Evolutionary conservation across 225 moss, liverwort and hornwort genomes (phyloP).

Genomic region (Asterella californica): DNA sequence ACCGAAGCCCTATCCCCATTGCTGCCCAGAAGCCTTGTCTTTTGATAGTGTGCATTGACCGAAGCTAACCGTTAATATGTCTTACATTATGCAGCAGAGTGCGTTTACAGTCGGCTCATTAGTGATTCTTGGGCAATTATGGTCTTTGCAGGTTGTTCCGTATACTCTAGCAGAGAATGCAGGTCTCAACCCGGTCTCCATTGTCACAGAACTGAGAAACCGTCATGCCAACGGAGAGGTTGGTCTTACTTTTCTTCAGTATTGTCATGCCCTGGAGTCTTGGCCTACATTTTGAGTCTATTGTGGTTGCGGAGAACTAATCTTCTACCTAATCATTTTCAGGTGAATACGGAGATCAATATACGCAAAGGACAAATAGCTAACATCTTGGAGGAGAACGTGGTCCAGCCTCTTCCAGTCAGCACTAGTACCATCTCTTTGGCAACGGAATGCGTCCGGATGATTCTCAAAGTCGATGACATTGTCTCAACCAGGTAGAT

Average conservation of each 20-base stretch:
- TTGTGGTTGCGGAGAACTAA: background rate
- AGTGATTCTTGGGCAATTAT: background rate
- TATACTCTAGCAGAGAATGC: conserved; percentile 95
- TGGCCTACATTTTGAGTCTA: background rate
- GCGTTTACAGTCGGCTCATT: too few species aligned
- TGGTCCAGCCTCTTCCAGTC: conserved; percentile 89
- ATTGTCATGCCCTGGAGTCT: background rate
- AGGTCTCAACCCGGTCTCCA: conserved; percentile 85
- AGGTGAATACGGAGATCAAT: conserved; percentile 87
- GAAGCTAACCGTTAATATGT: too few species aligned
- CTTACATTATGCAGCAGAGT: too few species aligned
- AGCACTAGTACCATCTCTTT: conserved; percentile 91
- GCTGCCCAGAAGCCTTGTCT: too few species aligned
- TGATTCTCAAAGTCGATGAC: conserved; percentile 98
- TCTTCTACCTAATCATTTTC: conserved; percentile 13
- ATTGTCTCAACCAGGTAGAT: conserved; percentile 79
- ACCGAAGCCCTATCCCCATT: too few species aligned
- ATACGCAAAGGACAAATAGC: conserved; percentile 95
- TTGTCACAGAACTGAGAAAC: conserved; percentile 89
- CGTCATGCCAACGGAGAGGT: conserved; percentile 97
- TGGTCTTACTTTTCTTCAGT: background rate
- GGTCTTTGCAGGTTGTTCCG: conserved; percentile 62
- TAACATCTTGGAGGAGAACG: conserved; percentile 94
- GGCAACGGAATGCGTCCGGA: conserved; percentile 92
- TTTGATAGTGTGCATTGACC: too few species aligned